phyloP scores from a whole-genome alignment of 768 basidiomycete genomes.

The Lentinula aciculospora region DNA sequence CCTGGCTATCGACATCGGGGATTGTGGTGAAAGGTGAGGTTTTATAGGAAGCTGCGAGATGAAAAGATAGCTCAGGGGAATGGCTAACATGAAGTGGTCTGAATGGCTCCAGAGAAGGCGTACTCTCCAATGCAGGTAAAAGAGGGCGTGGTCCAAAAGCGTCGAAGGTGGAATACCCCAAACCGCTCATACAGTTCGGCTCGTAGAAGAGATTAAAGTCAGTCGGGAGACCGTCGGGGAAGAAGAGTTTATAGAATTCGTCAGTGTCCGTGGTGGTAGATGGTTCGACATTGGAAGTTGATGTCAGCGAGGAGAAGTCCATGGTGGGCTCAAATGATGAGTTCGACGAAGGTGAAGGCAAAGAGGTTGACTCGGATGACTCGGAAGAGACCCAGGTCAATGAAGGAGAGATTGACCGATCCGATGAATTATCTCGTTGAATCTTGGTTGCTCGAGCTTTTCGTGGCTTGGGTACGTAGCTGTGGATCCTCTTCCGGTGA shows the following conservation, averaged over 20 bases:
- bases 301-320: neutral
- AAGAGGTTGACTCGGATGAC: neutral
- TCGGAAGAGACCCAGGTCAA: neutral
- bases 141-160: neutral
- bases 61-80: neutral
- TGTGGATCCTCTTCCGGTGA: slow-evolving; percentile 6
- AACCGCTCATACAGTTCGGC: neutral
- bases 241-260: neutral
- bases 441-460: neutral
- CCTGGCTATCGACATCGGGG: neutral
- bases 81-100: neutral
- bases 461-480: neutral
- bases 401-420: neutral
- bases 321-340: neutral
- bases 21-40: neutral
- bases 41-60: neutral
- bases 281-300: neutral
- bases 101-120: neutral
- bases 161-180: neutral
- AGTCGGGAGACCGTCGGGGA: neutral
- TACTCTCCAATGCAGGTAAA: neutral
- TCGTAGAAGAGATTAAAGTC: neutral
- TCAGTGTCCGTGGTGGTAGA: neutral
- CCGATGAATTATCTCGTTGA: neutral
- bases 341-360: neutral